These are phyloP conservation scores for Pseudonitzschia pungens DNA, from an alignment of 108 stramenopile species.

Conservation along the genomic window DNA sequence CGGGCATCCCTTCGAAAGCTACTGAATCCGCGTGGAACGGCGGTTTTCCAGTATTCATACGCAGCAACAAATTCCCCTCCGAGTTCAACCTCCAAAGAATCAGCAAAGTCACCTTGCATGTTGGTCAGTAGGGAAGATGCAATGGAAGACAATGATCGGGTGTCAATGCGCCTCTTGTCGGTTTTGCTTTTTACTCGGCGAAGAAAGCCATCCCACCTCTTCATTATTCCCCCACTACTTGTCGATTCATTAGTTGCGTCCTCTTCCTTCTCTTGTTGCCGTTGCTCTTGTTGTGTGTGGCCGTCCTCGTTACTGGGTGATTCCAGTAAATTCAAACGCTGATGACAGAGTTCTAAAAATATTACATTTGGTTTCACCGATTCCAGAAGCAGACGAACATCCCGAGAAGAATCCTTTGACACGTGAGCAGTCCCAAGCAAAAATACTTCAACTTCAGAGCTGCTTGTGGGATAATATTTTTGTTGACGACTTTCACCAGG, in stretches of 20 bases:
- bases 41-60: conserved; percentile 49
- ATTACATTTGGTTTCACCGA: conserved; percentile 63
- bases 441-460: conserved; percentile 46
- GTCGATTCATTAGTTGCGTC: conserved; percentile 19
- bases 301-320: conserved; percentile 11
- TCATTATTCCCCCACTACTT: conserved; percentile 13
- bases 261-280: conserved; percentile 19
- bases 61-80: conserved; percentile 81
- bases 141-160: conserved; percentile 26
- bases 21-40: background rate
- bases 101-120: conserved; percentile 79
- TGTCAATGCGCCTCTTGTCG: conserved; percentile 25
- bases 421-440: conserved; percentile 84
- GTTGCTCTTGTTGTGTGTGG: background rate
- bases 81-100: conserved; percentile 74
- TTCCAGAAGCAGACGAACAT: conserved; percentile 64
- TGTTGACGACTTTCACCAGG: conserved; percentile 13
- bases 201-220: background rate
- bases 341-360: conserved; percentile 81
- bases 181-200: conserved; percentile 16
- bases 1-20: conserved; percentile 18
- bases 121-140: conserved; percentile 52
- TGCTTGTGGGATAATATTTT: background rate
- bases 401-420: conserved; percentile 66
- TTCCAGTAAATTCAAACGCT: conserved; percentile 61